phyloP scores from a whole-genome alignment of 2,329 filamentous ascomycete genomes.

The Botrytis paeoniae region DNA sequence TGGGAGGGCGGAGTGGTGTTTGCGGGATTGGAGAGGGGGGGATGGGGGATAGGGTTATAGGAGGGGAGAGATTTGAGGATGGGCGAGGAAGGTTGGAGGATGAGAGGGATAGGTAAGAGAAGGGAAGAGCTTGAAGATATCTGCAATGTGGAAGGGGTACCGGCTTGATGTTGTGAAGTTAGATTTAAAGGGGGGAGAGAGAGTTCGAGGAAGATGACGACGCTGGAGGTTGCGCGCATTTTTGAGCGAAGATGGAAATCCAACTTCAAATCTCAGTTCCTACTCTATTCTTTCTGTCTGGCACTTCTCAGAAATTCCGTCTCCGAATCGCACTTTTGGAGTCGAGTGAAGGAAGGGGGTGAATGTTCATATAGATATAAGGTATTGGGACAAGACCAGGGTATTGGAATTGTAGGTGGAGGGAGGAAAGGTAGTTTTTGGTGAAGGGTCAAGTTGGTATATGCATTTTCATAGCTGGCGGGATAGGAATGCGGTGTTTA shows the following conservation, averaged over 20 bases:
- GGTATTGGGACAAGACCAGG: not conserved
- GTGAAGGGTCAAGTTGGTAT: not conserved
- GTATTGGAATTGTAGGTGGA: not conserved
- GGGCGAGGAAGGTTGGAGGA: not conserved
- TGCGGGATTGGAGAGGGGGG: not conserved
- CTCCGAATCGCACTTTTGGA: not conserved
- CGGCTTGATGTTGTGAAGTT: not conserved
- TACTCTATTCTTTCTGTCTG: not conserved
- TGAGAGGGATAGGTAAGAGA: too few species aligned
- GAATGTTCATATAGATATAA: not conserved
- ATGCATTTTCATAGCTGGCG: not conserved
- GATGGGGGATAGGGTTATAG: too few species aligned
- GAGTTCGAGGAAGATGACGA: too few species aligned
- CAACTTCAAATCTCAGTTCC: not conserved
- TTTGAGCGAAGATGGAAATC: accelerated
- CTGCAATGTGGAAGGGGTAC: not conserved
- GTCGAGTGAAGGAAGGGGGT: not conserved
- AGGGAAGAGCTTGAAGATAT: not conserved
- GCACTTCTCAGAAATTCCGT: not conserved
- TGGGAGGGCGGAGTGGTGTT: not conserved
- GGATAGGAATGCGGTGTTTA: not conserved
- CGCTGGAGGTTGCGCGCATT: not conserved
- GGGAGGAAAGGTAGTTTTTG: not conserved
- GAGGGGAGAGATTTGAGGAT: not conserved
- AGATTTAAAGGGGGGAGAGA: too few species aligned